Percentiles rank a stretch among this genome's conserved stretches.
Evolutionary conservation across 176 grass and related monocot genomes (phyloP).

Genomic region (Avena insularis): DNA sequence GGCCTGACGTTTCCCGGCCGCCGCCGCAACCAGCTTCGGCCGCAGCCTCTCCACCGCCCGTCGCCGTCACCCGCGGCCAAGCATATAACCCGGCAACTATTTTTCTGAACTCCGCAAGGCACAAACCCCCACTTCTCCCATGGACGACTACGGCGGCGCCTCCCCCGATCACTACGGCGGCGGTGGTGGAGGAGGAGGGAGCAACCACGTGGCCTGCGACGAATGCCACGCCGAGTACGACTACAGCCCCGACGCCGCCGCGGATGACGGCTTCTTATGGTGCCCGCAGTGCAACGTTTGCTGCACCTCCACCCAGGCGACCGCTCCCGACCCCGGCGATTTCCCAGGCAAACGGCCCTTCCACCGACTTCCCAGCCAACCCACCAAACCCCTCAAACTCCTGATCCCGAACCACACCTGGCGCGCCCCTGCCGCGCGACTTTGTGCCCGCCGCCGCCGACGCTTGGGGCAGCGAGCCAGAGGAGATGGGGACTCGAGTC

Average conservation of each 20-base stretch:
- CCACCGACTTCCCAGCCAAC: conserved; percentile 22
- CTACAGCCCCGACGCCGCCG: conserved; percentile 42
- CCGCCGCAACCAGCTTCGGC: too few species aligned
- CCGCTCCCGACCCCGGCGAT: conserved; percentile 33
- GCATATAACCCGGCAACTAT: too few species aligned
- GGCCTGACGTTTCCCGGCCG: too few species aligned
- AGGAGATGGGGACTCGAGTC: too few species aligned
- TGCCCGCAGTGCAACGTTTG: conserved; percentile 50
- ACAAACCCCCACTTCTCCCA: not conserved
- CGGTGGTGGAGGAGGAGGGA: not conserved
- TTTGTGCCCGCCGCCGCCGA: too few species aligned
- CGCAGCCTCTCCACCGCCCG: too few species aligned
- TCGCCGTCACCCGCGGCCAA: too few species aligned
- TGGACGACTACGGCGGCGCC: not conserved
- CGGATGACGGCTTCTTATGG: conserved; percentile 49
- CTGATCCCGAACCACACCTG: not conserved
- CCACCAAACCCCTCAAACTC: not conserved
- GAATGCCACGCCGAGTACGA: conserved; percentile 22
- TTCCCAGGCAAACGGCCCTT: conserved; percentile 22
- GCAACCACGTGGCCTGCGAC: conserved; percentile 46
- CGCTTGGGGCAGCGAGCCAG: too few species aligned
- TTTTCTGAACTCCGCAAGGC: too few species aligned
- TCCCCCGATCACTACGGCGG: not conserved
- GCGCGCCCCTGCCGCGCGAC: not conserved
- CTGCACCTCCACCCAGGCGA: conserved; percentile 48